phyloP scores from a whole-genome alignment of 805 yeast species.

The Metschnikowia gruessii region DNA sequence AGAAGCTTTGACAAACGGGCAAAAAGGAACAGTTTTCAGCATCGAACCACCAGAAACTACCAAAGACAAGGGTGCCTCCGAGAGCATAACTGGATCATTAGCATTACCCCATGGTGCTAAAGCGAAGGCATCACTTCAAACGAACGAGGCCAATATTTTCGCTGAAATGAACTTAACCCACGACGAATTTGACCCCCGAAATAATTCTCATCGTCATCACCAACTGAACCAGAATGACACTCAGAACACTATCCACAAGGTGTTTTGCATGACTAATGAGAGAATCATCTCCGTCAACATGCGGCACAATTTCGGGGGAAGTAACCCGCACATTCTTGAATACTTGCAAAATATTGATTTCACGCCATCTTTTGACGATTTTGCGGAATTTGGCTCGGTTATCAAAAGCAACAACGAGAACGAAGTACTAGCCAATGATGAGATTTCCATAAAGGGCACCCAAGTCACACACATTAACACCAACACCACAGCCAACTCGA shows the following conservation, averaged over 20 bases:
- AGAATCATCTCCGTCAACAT: slow-evolving; percentile 35
- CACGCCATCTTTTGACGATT: slow-evolving; percentile 57
- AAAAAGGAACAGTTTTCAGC: slow-evolving; percentile 23
- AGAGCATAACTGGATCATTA: slow-evolving; percentile 11
- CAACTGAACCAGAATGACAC: slow-evolving; percentile 13
- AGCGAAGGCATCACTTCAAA: slow-evolving; percentile 38
- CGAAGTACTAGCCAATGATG: background rate
- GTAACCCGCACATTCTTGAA: slow-evolving; percentile 57
- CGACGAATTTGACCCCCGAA: slow-evolving; percentile 22
- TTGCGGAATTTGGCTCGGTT: slow-evolving; percentile 60
- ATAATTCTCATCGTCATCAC: slow-evolving; percentile 9
- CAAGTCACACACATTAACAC: slow-evolving; percentile 42
- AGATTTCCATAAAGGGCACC: slow-evolving; percentile 1
- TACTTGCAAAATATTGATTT: slow-evolving; percentile 53
- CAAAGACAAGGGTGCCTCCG: background rate
- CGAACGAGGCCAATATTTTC: slow-evolving; percentile 41
- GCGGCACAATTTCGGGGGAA: slow-evolving; percentile 64
- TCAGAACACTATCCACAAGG: slow-evolving; percentile 29
- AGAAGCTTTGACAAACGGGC: slow-evolving; percentile 28
- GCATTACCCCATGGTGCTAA: slow-evolving; percentile 31
- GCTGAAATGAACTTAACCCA: slow-evolving; percentile 43
- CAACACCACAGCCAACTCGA: slow-evolving; percentile 44
- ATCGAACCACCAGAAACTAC: slow-evolving; percentile 12
- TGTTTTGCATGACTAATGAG: slow-evolving; percentile 32
- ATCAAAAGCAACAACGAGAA: slow-evolving; percentile 12